Percentiles rank a stretch among this genome's conserved stretches.
These are phyloP conservation scores for Ceratobasidium papillatum DNA, from an alignment of 1,284 basidiomycete species.

Conservation along the genomic window DNA sequence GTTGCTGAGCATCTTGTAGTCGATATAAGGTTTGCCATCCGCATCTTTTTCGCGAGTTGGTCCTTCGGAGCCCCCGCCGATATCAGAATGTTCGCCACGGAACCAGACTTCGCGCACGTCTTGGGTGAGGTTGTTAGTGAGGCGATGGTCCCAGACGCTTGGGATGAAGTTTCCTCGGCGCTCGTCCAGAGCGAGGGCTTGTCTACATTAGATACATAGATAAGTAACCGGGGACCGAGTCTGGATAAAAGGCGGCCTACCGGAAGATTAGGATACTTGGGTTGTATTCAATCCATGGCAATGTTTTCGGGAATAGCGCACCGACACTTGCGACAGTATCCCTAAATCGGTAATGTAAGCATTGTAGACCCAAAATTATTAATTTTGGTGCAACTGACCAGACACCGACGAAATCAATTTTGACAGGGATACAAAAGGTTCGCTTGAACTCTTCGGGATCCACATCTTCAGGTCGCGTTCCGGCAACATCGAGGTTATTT, in stretches of 20 bases:
- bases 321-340: conserved; percentile 42
- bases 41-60: not conserved
- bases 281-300: conserved; percentile 42
- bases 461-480: not conserved
- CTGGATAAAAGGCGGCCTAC: not conserved
- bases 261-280: conserved; percentile 32
- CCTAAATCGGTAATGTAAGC: conserved; percentile 1
- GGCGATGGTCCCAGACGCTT: conserved; percentile 38
- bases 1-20: conserved; percentile 31
- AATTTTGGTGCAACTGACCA: conserved; percentile 38
- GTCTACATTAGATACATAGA: conserved; percentile 31
- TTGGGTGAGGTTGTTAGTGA: not conserved
- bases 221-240: not conserved
- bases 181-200: conserved; percentile 50
- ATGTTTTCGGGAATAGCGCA: conserved; percentile 3
- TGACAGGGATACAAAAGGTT: conserved; percentile 41
- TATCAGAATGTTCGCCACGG: conserved; percentile 39
- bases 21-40: not conserved
- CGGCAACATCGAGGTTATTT: not conserved
- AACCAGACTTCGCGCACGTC: conserved; percentile 42
- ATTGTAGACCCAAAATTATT: not conserved
- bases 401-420: conserved; percentile 43
- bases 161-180: conserved; percentile 48
- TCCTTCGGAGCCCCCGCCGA: conserved; percentile 40
- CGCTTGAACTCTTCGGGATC: conserved; percentile 41